Conservation (phyloP, 305 asterid species). For the Andrographis paniculata region DNA sequence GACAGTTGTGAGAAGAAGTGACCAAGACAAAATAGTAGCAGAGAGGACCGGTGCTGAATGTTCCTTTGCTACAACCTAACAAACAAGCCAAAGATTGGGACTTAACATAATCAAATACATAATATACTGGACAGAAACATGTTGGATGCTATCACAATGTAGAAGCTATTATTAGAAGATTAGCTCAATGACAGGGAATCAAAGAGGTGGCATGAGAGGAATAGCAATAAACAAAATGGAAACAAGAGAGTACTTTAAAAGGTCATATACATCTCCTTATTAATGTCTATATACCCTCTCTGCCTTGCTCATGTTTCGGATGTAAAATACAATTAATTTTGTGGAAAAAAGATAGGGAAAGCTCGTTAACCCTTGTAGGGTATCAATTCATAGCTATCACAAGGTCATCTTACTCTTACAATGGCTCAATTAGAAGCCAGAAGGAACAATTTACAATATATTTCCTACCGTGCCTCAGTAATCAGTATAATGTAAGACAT, state of each 20-base stretch:
- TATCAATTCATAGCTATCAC: too few relatives aligned
- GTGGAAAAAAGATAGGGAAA: not conserved
- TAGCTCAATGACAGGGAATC: too few relatives aligned
- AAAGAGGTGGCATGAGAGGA: not conserved
- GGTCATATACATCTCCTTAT: too few relatives aligned
- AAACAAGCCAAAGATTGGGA: not conserved
- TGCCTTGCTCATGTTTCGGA: not conserved
- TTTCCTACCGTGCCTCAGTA: too few relatives aligned
- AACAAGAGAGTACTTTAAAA: not conserved
- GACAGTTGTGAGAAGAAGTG: constrained; percentile 25
- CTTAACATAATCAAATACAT: not conserved
- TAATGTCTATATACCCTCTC: not conserved
- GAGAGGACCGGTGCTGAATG: constrained; percentile 19
- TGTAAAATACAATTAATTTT: not conserved
- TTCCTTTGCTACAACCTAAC: constrained; percentile 17
- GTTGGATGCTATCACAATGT: not conserved
- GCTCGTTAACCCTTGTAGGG: too few relatives aligned
- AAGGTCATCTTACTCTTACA: too few relatives aligned
- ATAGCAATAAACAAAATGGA: not conserved
- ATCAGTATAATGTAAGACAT: too few relatives aligned
- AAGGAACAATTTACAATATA: too few relatives aligned
- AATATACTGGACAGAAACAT: not conserved
- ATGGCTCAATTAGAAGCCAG: too few relatives aligned
- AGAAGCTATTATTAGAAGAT: too few relatives aligned
- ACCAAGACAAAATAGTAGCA: constrained; percentile 30